These are phyloP conservation scores for Tuber indicum DNA, from an alignment of 495 filamentous ascomycete genomes.

Conservation along the genomic window DNA sequence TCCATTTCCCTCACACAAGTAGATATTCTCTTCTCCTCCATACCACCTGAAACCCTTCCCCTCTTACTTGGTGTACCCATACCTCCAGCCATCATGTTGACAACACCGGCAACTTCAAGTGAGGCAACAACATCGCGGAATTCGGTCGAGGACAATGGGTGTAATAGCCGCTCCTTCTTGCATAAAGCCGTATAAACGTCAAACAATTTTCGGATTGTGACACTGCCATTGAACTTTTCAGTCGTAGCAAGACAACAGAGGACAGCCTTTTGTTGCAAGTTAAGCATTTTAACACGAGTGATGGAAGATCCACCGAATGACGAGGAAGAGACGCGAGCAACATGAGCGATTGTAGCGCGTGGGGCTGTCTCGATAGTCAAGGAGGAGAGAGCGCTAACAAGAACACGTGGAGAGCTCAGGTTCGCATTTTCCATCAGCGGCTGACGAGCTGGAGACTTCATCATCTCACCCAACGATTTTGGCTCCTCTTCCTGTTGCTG, in stretches of 20 bases:
- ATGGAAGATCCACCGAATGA: slow-evolving; percentile 77
- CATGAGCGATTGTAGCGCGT: slow-evolving; percentile 77
- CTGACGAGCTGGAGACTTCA: slow-evolving; percentile 14
- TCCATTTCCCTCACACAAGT: slow-evolving; percentile 74
- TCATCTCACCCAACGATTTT: slow-evolving; percentile 24
- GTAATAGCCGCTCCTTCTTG: slow-evolving; percentile 72
- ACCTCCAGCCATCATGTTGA: slow-evolving; percentile 56
- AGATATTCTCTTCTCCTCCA: slow-evolving; percentile 64
- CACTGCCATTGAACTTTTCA: slow-evolving; percentile 56
- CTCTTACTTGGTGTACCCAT: slow-evolving; percentile 56
- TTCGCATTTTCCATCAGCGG: slow-evolving; percentile 65
- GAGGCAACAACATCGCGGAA: slow-evolving; percentile 90
- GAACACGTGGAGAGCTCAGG: slow-evolving; percentile 54
- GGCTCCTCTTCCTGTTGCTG: slow-evolving; percentile 20
- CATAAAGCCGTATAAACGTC: slow-evolving; percentile 78
- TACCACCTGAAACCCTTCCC: slow-evolving; percentile 45
- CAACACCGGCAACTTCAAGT: slow-evolving; percentile 72
- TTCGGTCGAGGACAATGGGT: slow-evolving; percentile 78
- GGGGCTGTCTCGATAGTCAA: slow-evolving; percentile 71
- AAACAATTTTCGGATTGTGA: slow-evolving; percentile 69
- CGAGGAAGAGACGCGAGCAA: slow-evolving; percentile 79
- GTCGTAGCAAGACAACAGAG: slow-evolving; percentile 79
- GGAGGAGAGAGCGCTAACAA: slow-evolving; percentile 50
- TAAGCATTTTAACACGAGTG: slow-evolving; percentile 76
- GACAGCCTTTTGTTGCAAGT: slow-evolving; percentile 93